These are phyloP conservation scores for Curvularia hawaiiensis DNA, from an alignment of 2,329 filamentous ascomycete species.

Conservation along the genomic window DNA sequence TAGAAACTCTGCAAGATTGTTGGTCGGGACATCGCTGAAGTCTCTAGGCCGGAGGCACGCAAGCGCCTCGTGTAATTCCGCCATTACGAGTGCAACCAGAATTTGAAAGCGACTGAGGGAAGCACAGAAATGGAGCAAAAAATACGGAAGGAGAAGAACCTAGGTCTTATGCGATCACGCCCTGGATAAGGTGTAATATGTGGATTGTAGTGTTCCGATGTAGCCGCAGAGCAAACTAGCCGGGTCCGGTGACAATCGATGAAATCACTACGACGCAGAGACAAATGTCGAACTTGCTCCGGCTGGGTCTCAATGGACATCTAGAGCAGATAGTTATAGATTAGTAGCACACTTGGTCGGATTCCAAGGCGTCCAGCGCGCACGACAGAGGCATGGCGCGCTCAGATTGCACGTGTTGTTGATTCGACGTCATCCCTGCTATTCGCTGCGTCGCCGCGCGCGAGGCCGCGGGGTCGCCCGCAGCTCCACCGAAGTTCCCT, in stretches of 20 bases:
- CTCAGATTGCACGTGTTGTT: slow-evolving; percentile 6
- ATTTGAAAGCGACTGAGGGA: background rate
- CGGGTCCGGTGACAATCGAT: slow-evolving; percentile 20
- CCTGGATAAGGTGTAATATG: slow-evolving; percentile 5
- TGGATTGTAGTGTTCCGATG: slow-evolving; percentile 17
- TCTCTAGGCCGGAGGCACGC: slow-evolving; percentile 51
- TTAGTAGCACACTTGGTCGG: background rate
- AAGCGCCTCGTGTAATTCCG: slow-evolving; percentile 53
- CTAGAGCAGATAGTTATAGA: background rate
- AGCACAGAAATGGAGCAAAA: background rate
- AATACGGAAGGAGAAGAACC: background rate
- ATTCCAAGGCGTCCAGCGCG: slow-evolving; percentile 7
- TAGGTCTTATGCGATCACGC: background rate
- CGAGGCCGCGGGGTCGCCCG: slow-evolving; percentile 20
- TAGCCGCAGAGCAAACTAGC: slow-evolving; percentile 21
- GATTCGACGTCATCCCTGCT: slow-evolving; percentile 25
- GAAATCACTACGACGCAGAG: slow-evolving; percentile 18
- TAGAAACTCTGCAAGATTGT: slow-evolving; percentile 50
- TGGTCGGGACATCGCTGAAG: slow-evolving; percentile 52
- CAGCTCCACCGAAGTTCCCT: slow-evolving; percentile 7
- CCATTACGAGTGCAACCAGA: slow-evolving; percentile 27
- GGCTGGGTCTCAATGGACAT: background rate
- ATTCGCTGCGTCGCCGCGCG: slow-evolving; percentile 6
- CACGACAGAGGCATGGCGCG: background rate
- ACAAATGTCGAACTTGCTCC: background rate